These are phyloP conservation scores for Thraustochytrium sp. DNA, from an alignment of 352 stramenopile genomes.

Conservation along the genomic window DNA sequence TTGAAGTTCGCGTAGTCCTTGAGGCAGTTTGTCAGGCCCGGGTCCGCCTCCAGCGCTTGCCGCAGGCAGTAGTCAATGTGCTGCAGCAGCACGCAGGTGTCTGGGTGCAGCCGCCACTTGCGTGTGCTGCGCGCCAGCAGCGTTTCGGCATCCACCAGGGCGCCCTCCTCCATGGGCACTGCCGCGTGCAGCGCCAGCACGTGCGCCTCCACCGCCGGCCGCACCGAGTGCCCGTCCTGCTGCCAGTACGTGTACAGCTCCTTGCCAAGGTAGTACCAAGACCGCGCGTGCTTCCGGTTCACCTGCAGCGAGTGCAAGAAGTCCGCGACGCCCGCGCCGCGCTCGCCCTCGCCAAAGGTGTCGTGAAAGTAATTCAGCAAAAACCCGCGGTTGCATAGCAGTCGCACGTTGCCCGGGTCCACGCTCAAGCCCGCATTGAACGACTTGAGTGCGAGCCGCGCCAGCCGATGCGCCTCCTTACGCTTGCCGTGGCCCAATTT, in stretches of 20 bases:
- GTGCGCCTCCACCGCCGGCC: not conserved
- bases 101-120: not conserved
- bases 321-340: not conserved
- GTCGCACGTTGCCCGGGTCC: not conserved
- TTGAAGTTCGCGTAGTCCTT: conserved; percentile 36
- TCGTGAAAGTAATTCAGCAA: not conserved
- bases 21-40: not conserved
- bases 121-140: not conserved
- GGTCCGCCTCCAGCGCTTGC: not conserved
- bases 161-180: not conserved
- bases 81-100: not conserved
- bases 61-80: not conserved
- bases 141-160: not conserved
- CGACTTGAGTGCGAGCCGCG: not conserved
- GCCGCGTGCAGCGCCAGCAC: not conserved
- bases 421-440: not conserved
- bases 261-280: not conserved
- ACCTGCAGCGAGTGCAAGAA: not conserved
- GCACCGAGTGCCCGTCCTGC: not conserved
- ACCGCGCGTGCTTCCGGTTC: not conserved
- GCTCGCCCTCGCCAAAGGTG: not conserved
- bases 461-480: conserved; percentile 7
- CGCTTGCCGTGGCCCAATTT: not conserved
- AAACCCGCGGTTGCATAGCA: not conserved
- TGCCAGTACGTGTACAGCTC: not conserved